phyloP scores from a whole-genome alignment of 2,329 filamentous ascomycete genomes.

The Calonectria pseudoturangicola region DNA sequence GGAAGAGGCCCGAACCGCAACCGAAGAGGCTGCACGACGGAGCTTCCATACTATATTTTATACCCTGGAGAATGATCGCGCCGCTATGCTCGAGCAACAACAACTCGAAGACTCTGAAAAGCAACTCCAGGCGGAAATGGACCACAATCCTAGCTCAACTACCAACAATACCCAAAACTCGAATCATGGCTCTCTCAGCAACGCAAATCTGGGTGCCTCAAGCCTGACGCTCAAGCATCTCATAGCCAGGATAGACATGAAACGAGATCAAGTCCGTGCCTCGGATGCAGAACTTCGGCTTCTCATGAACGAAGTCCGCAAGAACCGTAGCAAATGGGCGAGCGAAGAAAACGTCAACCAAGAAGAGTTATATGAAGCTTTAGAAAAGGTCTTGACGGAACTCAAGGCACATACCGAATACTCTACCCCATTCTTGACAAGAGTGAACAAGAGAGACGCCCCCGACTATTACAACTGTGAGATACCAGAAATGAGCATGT shows the following conservation, averaged over 20 bases:
- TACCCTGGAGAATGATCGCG: conserved; percentile 94
- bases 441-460: conserved; percentile 97
- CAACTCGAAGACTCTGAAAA: conserved; percentile 97
- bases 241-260: conserved; percentile 95
- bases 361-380: conserved; percentile 96
- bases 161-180: conserved; percentile 71
- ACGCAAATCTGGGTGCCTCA: conserved; percentile 94
- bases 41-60: conserved; percentile 97
- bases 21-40: conserved; percentile 90
- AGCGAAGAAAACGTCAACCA: conserved; percentile 98
- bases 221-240: conserved; percentile 97
- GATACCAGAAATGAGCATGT: conserved; percentile 55
- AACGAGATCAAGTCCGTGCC: conserved; percentile 91
- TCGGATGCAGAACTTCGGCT: conserved; percentile 94
- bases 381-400: conserved; percentile 97
- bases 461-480: conserved; percentile 95
- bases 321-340: conserved; percentile 99
- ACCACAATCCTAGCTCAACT: conserved; percentile 74
- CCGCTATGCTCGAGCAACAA: conserved; percentile 98
- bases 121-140: conserved; percentile 96
- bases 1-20: conserved; percentile 92
- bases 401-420: conserved; percentile 98
- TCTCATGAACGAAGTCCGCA: conserved; percentile 97
- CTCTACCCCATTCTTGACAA: conserved; percentile 94
- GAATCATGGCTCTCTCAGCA: conserved; percentile 92